Percentiles rank a stretch among this genome's conserved stretches.
phyloP scores from a whole-genome alignment of 768 basidiomycete species.

The Chiua virens region DNA sequence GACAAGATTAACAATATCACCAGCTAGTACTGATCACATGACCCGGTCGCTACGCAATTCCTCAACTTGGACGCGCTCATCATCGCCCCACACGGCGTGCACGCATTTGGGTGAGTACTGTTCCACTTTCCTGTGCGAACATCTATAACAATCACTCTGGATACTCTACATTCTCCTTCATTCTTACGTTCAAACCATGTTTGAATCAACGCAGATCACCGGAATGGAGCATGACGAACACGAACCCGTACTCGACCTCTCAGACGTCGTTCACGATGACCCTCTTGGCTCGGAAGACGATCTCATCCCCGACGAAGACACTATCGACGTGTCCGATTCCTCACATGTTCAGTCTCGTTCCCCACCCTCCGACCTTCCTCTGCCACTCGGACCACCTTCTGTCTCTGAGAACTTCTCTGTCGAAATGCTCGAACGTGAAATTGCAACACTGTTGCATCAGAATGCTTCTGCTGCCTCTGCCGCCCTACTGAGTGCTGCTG shows the following conservation, averaged over 20 bases:
- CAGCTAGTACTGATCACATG: conserved; percentile 15
- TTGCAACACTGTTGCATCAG: conserved; percentile 71
- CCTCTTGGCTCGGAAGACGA: conserved; percentile 60
- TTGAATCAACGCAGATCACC: conserved; percentile 12
- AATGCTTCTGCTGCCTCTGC: conserved; percentile 70
- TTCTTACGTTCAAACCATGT: not conserved
- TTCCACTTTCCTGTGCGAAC: not conserved
- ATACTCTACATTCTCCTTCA: not conserved
- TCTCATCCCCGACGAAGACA: conserved; percentile 29
- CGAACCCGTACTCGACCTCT: conserved; percentile 65
- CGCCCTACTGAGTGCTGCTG: conserved; percentile 62
- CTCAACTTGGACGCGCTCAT: conserved; percentile 18
- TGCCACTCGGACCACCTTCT: conserved; percentile 40
- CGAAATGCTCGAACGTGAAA: conserved; percentile 76
- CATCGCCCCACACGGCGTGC: conserved; percentile 21
- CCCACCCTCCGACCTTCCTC: conserved; percentile 28
- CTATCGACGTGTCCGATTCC: conserved; percentile 30
- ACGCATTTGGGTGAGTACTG: conserved; percentile 17
- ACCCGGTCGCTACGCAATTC: conserved; percentile 6
- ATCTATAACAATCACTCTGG: not conserved
- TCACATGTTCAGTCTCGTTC: conserved; percentile 13
- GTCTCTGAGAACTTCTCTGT: conserved; percentile 56
- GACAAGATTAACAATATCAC: no score
- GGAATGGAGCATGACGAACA: conserved; percentile 56
- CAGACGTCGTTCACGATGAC: conserved; percentile 84